Conservation (phyloP, 805 yeast genomes). For the Priceomyces melissophilus region DNA sequence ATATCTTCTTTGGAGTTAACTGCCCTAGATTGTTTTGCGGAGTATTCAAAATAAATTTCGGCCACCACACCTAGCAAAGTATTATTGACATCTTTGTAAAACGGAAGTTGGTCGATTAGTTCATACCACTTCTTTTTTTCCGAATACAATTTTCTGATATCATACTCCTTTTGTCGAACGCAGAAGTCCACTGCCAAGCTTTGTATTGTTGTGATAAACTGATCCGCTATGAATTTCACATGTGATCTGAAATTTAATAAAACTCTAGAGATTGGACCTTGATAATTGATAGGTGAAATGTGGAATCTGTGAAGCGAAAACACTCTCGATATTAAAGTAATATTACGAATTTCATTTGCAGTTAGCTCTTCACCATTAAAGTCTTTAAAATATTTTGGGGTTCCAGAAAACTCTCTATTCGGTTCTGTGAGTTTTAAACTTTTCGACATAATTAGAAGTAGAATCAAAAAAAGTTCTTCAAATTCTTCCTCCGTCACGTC, state of each 20-base stretch:
- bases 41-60: conserved; percentile 49
- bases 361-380: conserved; percentile 34
- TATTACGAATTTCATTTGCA: conserved; percentile 34
- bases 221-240: conserved; percentile 48
- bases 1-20: conserved; percentile 24
- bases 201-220: conserved; percentile 54
- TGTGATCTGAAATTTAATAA: conserved; percentile 66
- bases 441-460: conserved; percentile 40
- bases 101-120: conserved; percentile 59
- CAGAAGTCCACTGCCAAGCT: conserved; percentile 46
- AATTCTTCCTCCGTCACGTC: conserved; percentile 17
- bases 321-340: conserved; percentile 34
- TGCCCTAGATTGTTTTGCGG: conserved; percentile 25
- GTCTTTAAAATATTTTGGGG: conserved; percentile 30
- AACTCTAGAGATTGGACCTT: conserved; percentile 69
- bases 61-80: conserved; percentile 61
- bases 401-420: conserved; percentile 30
- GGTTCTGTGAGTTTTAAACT: conserved; percentile 38
- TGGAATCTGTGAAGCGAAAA: conserved; percentile 34
- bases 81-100: conserved; percentile 52
- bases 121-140: conserved; percentile 55
- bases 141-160: conserved; percentile 42
- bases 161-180: conserved; percentile 43
- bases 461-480: conserved; percentile 45
- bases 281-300: conserved; percentile 48